Conservation (phyloP, 2,329 filamentous ascomycete species). For the Clarireedia sp. region DNA sequence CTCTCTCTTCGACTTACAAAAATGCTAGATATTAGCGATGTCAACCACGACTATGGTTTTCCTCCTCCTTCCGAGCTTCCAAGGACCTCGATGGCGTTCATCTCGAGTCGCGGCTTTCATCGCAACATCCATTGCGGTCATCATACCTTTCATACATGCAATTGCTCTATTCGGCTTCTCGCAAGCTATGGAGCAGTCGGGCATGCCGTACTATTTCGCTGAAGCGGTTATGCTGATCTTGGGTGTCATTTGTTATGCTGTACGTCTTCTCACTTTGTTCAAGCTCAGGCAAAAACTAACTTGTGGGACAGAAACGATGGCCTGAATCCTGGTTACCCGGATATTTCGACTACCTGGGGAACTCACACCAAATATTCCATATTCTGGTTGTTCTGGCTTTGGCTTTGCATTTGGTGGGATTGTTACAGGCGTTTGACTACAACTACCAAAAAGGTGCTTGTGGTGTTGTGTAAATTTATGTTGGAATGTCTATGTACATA, state of each 20-base stretch:
- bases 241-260: slow-evolving; percentile 13
- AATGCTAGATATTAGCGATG: slow-evolving; percentile 31
- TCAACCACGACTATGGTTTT: slow-evolving; percentile 30
- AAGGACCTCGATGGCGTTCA: slow-evolving; percentile 18
- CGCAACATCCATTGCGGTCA: slow-evolving; percentile 15
- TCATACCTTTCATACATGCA: slow-evolving; percentile 19
- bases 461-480: too few species aligned
- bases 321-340: slow-evolving; percentile 17
- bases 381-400: slow-evolving; percentile 11
- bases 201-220: slow-evolving; percentile 17
- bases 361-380: slow-evolving; percentile 23
- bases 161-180: slow-evolving; percentile 12
- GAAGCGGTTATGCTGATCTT: slow-evolving; percentile 13
- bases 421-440: slow-evolving; percentile 6
- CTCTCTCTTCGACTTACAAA: neutral
- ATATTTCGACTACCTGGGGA: slow-evolving; percentile 19
- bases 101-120: slow-evolving; percentile 19
- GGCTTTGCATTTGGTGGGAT: slow-evolving; percentile 11
- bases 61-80: slow-evolving; percentile 17
- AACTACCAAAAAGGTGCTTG: slow-evolving; percentile 5
- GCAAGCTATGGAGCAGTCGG: slow-evolving; percentile 12
- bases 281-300: neutral
- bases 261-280: neutral
- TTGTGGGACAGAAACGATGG: slow-evolving; percentile 10
- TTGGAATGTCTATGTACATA: too few species aligned